Evolutionary conservation across 192 early-diverging fungal species (phyloP).

Genomic region (Backusella luteola): DNA sequence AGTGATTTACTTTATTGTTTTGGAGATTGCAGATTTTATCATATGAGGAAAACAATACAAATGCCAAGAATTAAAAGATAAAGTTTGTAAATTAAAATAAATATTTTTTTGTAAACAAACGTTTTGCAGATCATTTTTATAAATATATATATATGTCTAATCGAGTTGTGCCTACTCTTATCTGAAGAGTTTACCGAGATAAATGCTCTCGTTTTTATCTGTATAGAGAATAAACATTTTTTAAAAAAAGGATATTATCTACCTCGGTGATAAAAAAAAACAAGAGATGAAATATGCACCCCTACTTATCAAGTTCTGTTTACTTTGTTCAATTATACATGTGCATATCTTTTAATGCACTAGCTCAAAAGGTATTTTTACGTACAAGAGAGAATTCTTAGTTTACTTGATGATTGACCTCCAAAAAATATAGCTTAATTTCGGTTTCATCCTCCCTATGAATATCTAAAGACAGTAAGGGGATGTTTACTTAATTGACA

Average conservation of each 20-base stretch:
- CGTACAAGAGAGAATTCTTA: too few relatives aligned
- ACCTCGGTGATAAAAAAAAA: background rate
- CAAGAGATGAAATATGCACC: background rate
- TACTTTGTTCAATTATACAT: background rate
- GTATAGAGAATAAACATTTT: background rate
- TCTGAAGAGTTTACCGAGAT: background rate
- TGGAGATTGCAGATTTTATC: background rate
- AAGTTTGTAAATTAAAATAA: background rate
- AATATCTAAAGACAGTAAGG: too few relatives aligned
- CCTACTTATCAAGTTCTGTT: background rate
- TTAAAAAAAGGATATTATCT: background rate
- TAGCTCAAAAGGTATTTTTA: too few relatives aligned
- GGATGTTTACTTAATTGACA: too few relatives aligned
- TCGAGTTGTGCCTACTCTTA: background rate
- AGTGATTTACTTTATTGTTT: background rate
- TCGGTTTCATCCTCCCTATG: too few relatives aligned
- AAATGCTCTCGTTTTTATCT: background rate
- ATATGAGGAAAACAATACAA: background rate
- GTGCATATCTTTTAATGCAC: too few relatives aligned
- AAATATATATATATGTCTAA: background rate
- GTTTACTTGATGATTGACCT: too few relatives aligned
- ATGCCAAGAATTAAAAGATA: background rate
- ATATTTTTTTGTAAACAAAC: background rate
- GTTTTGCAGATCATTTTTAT: background rate
- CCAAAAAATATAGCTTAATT: too few relatives aligned